phyloP scores from a whole-genome alignment of 345 rosid species.

The Murraya paniculata region DNA sequence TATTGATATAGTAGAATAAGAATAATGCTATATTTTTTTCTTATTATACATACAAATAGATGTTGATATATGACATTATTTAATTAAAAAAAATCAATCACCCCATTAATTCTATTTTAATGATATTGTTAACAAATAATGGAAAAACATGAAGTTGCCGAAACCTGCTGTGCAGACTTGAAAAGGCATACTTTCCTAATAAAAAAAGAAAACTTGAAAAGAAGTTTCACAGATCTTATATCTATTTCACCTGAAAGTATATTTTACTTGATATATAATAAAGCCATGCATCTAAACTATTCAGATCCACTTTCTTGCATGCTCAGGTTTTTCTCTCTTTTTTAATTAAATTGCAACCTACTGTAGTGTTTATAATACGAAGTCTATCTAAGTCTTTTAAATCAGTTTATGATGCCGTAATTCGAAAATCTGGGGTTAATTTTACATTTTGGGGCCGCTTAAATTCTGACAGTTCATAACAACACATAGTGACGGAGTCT shows the following conservation, averaged over 20 bases:
- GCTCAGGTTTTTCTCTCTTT: too few relatives aligned
- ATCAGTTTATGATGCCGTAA: too few relatives aligned
- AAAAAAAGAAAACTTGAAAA: neutral
- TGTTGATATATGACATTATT: neutral
- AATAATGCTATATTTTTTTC: too few relatives aligned
- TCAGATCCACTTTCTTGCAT: too few relatives aligned
- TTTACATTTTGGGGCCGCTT: too few relatives aligned
- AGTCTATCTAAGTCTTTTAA: too few relatives aligned
- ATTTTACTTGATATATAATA: neutral
- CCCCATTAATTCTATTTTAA: neutral
- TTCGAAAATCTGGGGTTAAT: too few relatives aligned
- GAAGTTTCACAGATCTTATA: neutral
- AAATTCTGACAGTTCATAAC: neutral
- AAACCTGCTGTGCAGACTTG: neutral
- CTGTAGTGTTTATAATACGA: too few relatives aligned
- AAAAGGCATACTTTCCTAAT: too few relatives aligned
- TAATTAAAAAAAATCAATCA: neutral
- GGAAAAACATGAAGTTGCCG: neutral
- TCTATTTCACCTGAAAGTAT: constrained; percentile 14
- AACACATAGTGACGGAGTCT: neutral
- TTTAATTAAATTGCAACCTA: too few relatives aligned
- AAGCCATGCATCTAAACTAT: neutral
- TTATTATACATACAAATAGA: too few relatives aligned
- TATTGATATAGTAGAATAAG: neutral
- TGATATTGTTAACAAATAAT: neutral